These are phyloP conservation scores for Fraxinus albicans DNA, from an alignment of 305 asterid genomes.

Conservation along the genomic window DNA sequence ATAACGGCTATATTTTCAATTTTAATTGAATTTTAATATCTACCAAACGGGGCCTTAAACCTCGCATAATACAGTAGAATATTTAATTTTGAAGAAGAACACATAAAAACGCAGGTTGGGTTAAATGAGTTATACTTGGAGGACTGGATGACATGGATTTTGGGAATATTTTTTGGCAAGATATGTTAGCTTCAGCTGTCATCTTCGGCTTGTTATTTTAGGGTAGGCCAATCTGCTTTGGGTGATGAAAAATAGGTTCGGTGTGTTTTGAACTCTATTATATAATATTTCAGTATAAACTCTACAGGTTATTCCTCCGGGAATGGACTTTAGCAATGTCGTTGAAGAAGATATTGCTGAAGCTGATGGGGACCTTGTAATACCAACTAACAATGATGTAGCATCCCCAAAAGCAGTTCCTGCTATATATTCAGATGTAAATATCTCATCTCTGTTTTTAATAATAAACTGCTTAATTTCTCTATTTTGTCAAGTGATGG, in stretches of 20 bases:
- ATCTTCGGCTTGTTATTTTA: not conserved
- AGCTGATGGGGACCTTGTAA: conserved; percentile 61
- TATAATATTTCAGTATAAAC: not conserved
- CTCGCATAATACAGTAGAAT: not conserved
- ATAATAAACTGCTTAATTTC: not conserved
- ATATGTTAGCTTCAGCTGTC: not conserved
- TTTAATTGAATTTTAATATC: too few species aligned
- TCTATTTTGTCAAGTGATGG: not conserved
- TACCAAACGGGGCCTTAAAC: too few species aligned
- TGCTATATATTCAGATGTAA: conserved; percentile 79
- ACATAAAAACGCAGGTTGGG: not conserved
- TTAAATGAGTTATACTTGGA: not conserved
- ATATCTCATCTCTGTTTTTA: conserved; percentile 10
- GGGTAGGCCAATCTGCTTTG: not conserved
- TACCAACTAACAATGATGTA: conserved; percentile 50
- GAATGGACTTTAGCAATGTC: conserved; percentile 91
- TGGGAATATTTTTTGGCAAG: not conserved
- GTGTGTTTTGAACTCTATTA: not conserved
- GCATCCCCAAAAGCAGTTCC: conserved; percentile 69
- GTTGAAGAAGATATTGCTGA: conserved; percentile 67
- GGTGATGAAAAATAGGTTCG: not conserved
- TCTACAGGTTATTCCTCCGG: conserved; percentile 83
- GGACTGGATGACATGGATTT: not conserved
- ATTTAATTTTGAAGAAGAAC: not conserved
- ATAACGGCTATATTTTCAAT: too few species aligned